Evolutionary conservation across 1,284 basidiomycete genomes (phyloP).

Genomic region (Microbotryum lychnidis-dioicae): DNA sequence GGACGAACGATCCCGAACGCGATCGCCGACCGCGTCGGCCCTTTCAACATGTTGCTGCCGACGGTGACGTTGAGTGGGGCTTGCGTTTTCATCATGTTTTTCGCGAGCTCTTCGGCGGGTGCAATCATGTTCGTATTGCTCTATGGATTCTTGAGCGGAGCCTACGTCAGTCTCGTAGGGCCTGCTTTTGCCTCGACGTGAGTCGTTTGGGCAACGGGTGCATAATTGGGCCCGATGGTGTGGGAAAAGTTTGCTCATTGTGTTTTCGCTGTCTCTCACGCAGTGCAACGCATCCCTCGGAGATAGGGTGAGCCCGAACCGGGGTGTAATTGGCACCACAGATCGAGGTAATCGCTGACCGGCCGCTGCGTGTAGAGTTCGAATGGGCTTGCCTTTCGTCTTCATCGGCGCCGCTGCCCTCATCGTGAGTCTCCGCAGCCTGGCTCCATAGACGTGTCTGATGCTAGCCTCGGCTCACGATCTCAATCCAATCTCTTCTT

Average conservation of each 20-base stretch:
- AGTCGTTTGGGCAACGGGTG: not conserved
- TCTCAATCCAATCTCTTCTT: no score
- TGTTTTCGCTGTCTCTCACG: no score
- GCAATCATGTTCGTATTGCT: slow-evolving; percentile 33
- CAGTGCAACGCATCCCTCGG: no score
- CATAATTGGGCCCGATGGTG: not conserved
- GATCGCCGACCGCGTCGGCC: slow-evolving; percentile 9
- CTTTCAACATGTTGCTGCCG: not conserved
- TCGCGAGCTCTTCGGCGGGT: no score
- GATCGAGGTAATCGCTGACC: not conserved
- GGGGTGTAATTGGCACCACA: no score
- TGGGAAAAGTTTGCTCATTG: not conserved
- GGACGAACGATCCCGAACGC: slow-evolving; percentile 28
- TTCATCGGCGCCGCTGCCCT: slow-evolving; percentile 34
- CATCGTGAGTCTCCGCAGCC: slow-evolving; percentile 8
- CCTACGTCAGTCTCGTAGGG: slow-evolving; percentile 15
- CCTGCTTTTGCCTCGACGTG: slow-evolving; percentile 11
- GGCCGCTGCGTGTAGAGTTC: not conserved
- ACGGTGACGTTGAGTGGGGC: no score
- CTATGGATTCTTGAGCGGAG: slow-evolving; percentile 34
- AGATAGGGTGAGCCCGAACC: no score
- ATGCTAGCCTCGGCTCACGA: no score
- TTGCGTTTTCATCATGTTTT: no score
- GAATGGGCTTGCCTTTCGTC: slow-evolving; percentile 30
- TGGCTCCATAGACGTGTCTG: no score